These are phyloP conservation scores for Karstenula rhodostoma DNA, from an alignment of 2,329 filamentous ascomycete species.

Conservation along the genomic window DNA sequence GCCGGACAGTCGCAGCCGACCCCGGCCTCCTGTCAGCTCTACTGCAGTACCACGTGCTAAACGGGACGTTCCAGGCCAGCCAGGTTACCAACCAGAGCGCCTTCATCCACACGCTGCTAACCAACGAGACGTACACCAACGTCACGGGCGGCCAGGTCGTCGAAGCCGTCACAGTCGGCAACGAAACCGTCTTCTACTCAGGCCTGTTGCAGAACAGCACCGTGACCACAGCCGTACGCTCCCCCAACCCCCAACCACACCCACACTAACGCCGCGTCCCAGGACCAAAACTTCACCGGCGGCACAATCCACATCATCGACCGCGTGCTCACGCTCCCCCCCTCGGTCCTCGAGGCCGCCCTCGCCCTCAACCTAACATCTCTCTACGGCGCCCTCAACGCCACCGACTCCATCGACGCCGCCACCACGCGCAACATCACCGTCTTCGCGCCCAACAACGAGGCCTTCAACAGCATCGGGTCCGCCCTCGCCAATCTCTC, in stretches of 20 bases:
- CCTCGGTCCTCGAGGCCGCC: slow-evolving; percentile 40
- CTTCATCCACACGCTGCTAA: slow-evolving; percentile 61
- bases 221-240: slow-evolving; percentile 59
- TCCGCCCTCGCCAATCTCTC: slow-evolving; percentile 60
- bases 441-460: slow-evolving; percentile 70
- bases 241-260: background rate
- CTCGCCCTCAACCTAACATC: slow-evolving; percentile 48
- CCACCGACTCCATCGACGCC: slow-evolving; percentile 50
- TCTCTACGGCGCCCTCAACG: slow-evolving; percentile 52
- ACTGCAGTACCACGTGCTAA: slow-evolving; percentile 66
- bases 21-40: slow-evolving; percentile 54
- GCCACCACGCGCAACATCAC: slow-evolving; percentile 63
- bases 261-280: background rate
- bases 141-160: slow-evolving; percentile 68
- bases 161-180: slow-evolving; percentile 52
- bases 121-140: slow-evolving; percentile 62
- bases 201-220: slow-evolving; percentile 60
- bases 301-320: slow-evolving; percentile 59
- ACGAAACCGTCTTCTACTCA: slow-evolving; percentile 60
- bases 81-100: slow-evolving; percentile 50
- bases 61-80: slow-evolving; percentile 56
- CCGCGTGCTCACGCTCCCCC: slow-evolving; percentile 52
- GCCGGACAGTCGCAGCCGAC: slow-evolving; percentile 37
- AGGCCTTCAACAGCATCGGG: slow-evolving; percentile 66
- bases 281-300: slow-evolving; percentile 55